Percentiles rank a stretch among this genome's conserved stretches.
Conservation (phyloP, 108 stramenopile genomes). For the Nitzschia sp. region DNA sequence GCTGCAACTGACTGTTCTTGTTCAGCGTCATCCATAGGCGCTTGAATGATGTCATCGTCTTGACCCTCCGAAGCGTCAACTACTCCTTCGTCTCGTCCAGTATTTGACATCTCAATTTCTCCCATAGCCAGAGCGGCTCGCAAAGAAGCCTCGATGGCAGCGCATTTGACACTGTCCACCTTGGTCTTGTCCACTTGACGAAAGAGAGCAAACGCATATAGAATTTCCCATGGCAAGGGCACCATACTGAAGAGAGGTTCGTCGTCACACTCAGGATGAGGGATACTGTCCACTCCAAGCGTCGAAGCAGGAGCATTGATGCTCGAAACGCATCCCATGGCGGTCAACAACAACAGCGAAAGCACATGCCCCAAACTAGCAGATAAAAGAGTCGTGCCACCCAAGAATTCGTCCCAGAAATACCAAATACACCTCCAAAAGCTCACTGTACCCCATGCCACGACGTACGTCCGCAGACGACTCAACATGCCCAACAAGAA, state of each 20-base stretch:
- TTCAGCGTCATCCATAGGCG: not conserved
- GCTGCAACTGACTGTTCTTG: not conserved
- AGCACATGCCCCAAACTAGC: conserved; percentile 18
- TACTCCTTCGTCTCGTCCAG: not conserved
- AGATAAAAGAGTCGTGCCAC: conserved; percentile 15
- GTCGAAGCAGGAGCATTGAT: conserved; percentile 36
- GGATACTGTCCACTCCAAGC: conserved; percentile 34
- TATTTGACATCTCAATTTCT: not conserved
- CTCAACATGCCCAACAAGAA: conserved; percentile 10
- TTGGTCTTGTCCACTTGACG: conserved; percentile 16
- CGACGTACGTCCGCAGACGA: conserved; percentile 19
- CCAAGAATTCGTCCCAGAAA: conserved; percentile 42
- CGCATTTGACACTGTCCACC: not conserved
- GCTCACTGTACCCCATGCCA: conserved; percentile 31
- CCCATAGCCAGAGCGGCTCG: not conserved
- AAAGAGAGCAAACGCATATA: conserved; percentile 25
- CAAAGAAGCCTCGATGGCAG: not conserved
- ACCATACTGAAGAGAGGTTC: conserved; percentile 35
- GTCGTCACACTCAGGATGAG: conserved; percentile 31
- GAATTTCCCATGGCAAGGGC: conserved; percentile 27
- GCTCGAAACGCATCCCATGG: conserved; percentile 34
- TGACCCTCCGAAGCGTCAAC: not conserved
- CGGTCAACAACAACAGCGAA: conserved; percentile 9
- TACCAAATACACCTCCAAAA: conserved; percentile 38
- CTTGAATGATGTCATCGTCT: not conserved